phyloP scores from a whole-genome alignment of 805 yeast genomes.

The Wickerhamiella parazyma region DNA sequence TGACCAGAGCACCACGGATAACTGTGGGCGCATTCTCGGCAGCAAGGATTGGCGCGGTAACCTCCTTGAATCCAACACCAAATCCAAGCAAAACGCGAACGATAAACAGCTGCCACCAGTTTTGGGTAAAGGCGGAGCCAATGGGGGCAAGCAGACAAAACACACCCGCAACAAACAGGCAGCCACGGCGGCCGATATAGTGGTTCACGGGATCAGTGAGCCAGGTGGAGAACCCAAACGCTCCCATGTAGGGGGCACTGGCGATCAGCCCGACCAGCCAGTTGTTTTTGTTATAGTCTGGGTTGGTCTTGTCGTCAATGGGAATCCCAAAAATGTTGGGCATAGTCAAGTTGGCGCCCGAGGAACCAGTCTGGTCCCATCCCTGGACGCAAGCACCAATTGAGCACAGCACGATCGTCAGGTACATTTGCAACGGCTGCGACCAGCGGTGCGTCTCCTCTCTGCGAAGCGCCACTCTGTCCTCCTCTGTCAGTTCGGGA shows the following conservation, averaged over 20 bases:
- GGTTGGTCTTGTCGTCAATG: conserved; percentile 12
- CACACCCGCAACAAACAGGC: conserved; percentile 27
- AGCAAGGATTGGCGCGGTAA: conserved; percentile 54
- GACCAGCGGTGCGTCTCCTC: conserved; percentile 37
- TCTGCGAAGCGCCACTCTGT: conserved; percentile 24
- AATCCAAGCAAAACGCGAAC: conserved; percentile 48
- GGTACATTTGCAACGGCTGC: conserved; percentile 31
- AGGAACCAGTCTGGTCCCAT: conserved; percentile 59
- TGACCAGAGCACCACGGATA: conserved; percentile 50
- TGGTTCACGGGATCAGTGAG: conserved; percentile 40
- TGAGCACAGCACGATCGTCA: conserved; percentile 45
- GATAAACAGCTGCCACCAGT: conserved; percentile 46
- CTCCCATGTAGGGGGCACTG: conserved; percentile 46
- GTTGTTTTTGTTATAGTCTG: conserved; percentile 20
- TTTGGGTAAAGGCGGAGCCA: conserved; percentile 48
- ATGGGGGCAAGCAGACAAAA: conserved; percentile 45
- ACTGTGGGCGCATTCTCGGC: conserved; percentile 49
- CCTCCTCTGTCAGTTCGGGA: conserved; percentile 23
- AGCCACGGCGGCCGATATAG: conserved; percentile 42
- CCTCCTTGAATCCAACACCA: conserved; percentile 54
- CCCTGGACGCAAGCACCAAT: conserved; percentile 61
- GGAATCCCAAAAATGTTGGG: conserved; percentile 34
- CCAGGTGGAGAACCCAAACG: conserved; percentile 36
- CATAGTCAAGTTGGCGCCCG: conserved; percentile 50
- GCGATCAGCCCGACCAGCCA: conserved; percentile 47